Evolutionary conservation across 352 stramenopile genomes (phyloP).

Genomic region (Globisporangium sylvaticum): DNA sequence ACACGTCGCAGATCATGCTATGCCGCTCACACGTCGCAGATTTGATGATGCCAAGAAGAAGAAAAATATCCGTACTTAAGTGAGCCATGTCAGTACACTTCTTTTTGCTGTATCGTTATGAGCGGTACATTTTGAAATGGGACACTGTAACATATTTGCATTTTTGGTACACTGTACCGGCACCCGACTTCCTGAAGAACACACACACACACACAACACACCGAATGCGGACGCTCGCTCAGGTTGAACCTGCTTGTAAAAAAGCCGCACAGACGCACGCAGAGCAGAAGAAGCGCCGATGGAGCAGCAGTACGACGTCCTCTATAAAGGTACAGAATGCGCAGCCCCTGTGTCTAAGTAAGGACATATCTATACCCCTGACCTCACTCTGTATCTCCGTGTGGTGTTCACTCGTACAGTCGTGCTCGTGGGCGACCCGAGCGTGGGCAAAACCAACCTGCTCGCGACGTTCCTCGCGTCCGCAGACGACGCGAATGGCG

Average conservation of each 20-base stretch:
- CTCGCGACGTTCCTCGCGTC: constrained; percentile 72
- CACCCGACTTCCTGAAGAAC: background rate
- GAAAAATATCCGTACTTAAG: background rate
- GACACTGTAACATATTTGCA: background rate
- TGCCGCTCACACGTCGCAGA: constrained; percentile 5
- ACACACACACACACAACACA: background rate
- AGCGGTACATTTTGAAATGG: background rate
- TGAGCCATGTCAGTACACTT: background rate
- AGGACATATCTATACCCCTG: background rate
- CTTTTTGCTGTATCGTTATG: background rate
- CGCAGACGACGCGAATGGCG: constrained; percentile 21
- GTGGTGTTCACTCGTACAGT: constrained; percentile 25
- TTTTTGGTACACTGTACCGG: background rate
- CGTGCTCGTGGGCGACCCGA: constrained; percentile 73
- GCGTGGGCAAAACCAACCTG: constrained; percentile 91
- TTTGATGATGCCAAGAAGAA: background rate
- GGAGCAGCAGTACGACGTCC: constrained; percentile 73
- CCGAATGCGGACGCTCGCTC: background rate
- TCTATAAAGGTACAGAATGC: constrained; percentile 62
- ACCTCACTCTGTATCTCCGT: background rate
- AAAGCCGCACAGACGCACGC: background rate
- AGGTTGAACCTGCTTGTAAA: constrained; percentile 8
- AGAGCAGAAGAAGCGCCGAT: constrained; percentile 12
- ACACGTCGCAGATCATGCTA: background rate
- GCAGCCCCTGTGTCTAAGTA: background rate